Conservation (phyloP, 2,329 filamentous ascomycete genomes). For the Ampelomyces quisqualis region DNA sequence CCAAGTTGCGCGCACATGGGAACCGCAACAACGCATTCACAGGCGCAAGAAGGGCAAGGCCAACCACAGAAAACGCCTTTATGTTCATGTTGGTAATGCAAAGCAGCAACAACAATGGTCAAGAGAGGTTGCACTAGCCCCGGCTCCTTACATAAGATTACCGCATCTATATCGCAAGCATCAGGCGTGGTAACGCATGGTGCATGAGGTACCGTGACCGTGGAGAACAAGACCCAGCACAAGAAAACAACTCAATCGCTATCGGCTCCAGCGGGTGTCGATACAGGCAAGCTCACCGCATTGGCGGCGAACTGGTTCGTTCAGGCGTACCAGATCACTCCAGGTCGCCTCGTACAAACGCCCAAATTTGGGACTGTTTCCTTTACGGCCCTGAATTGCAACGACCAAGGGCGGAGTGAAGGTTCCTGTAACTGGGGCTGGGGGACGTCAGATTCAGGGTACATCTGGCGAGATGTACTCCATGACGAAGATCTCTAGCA, state of each 20-base stretch:
- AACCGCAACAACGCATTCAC: slow-evolving; percentile 25
- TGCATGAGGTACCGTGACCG: slow-evolving; percentile 20
- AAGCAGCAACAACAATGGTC: no score
- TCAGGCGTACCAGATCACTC: slow-evolving; percentile 25
- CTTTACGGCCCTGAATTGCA: slow-evolving; percentile 21
- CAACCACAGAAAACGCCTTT: slow-evolving; percentile 20
- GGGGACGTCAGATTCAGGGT: slow-evolving; percentile 27
- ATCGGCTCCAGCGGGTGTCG: slow-evolving; percentile 14
- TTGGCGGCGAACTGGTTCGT: slow-evolving; percentile 28
- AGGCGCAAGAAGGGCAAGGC: slow-evolving; percentile 20
- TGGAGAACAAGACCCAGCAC: slow-evolving; percentile 30
- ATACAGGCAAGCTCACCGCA: slow-evolving; percentile 17
- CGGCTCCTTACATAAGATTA: no score
- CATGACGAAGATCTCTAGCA: no score
- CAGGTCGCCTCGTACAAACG: slow-evolving; percentile 23
- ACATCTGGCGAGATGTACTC: no score
- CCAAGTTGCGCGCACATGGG: slow-evolving; percentile 28
- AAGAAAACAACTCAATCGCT: slow-evolving; percentile 19
- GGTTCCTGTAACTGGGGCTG: slow-evolving; percentile 21
- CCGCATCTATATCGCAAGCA: no score
- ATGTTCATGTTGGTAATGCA: no score
- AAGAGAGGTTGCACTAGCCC: no score
- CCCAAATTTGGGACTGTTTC: slow-evolving; percentile 23
- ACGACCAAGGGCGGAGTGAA: slow-evolving; percentile 19
- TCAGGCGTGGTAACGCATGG: slow-evolving; percentile 10